Conservation (phyloP, 768 basidiomycete species). For the Scleroderma bovista region DNA sequence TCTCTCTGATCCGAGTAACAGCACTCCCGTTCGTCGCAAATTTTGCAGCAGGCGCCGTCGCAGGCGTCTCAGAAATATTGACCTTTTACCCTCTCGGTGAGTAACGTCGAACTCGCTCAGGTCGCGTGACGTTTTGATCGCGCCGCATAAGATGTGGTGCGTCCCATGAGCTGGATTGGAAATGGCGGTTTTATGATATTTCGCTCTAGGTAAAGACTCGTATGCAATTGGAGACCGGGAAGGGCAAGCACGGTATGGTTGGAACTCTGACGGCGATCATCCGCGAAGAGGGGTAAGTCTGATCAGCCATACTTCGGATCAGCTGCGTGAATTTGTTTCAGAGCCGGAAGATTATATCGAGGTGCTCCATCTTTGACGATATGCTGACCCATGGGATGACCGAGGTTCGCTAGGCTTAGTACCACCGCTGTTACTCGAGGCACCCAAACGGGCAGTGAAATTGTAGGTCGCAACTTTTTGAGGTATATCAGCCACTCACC, state of each 20-base stretch:
- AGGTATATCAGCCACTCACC: not conserved
- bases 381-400: not conserved
- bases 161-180: constrained; percentile 25
- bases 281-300: constrained; percentile 79
- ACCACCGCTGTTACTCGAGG: constrained; percentile 93
- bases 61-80: constrained; percentile 79
- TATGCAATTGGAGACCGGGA: constrained; percentile 93
- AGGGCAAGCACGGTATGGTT: constrained; percentile 67
- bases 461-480: constrained; percentile 46
- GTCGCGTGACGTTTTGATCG: constrained; percentile 2
- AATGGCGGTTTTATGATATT: not conserved
- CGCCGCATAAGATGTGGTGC: constrained; percentile 67
- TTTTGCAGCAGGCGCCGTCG: constrained; percentile 94
- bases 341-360: constrained; percentile 81
- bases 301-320: not conserved
- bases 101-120: constrained; percentile 16
- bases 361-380: constrained; percentile 37
- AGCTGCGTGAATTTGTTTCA: constrained; percentile 24
- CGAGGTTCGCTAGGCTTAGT: constrained; percentile 57
- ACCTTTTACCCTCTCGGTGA: constrained; percentile 88
- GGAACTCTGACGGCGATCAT: constrained; percentile 82
- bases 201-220: constrained; percentile 84
- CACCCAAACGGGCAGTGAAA: constrained; percentile 97
- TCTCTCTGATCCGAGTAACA: constrained; percentile 23
- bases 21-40: constrained; percentile 84